Evolutionary conservation across 116 monocot genomes (phyloP), one percentile per base, ranked within the genome.

Genomic region (Thalassia testudinum): DNA sequence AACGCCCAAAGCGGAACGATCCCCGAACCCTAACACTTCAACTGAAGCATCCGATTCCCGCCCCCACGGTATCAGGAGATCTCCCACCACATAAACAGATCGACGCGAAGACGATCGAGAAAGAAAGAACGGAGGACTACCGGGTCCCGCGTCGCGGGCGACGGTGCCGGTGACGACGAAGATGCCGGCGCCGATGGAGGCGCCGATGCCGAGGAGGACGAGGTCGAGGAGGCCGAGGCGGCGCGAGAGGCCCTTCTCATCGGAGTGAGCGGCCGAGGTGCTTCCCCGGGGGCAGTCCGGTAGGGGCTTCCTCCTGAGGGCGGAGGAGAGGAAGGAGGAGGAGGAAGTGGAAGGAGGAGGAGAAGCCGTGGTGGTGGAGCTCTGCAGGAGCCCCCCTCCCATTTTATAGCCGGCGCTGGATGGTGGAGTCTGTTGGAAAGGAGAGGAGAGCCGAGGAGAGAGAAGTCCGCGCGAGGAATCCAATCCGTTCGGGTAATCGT

Each of bases 91-190:
- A 34, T 34, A 34, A 34, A 34, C 30, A 5, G 10, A 34, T 34
- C 6, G 30, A 34, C 3, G 30, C 10, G 30, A 34, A 34, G 6
- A 34, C 30, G 30, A 34, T 34, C 30, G 10, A 3, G 10, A 5
- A 10, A 34, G 10, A 10, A 34, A 34, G 10, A 34, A 34, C 4
- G 45, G 7, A 14, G 28, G 27, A 22, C 24, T 30, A 95, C 95
- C 88, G 4, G 95, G 88, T 0, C 93, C 93, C 15, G 88, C 87
- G 29, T 95, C 93, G 15, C 76, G 80, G 5, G 84, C 93, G 26
- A 87, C 93, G 49, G 93, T 95, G 0, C 93, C 93, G 27, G 93
- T 87, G 60, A 95, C 62, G 57, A 95, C 93, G 64, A 95, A 95
- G 69, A 95, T 95, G 0, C 93, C 93, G 29, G 93, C 75, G 42